Base-by-base conservation (phyloP, 2,329 filamentous ascomycete species). In the Xylaria multiplex region DNA sequence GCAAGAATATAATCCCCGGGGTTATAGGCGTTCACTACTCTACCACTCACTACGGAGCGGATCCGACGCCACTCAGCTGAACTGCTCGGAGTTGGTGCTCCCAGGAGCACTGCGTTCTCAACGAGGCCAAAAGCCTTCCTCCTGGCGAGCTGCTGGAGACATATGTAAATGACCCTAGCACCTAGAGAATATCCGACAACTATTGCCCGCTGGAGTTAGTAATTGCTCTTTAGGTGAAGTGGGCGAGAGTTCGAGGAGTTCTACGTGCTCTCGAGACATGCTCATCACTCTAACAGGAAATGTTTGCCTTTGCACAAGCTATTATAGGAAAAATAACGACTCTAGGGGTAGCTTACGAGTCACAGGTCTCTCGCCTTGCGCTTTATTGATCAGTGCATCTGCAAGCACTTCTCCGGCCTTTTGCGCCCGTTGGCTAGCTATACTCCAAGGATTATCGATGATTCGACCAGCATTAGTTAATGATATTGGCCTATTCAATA, bases 1-100 rank as follows among this genome's bases (percentile, higher is more conserved):
- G 88, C 93, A 2, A 97, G 89, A 27, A 97, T 89, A 71, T 93
- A 94, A 77, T 98, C 95, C 49, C 93, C 91, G 48, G 91, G 88
- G 2, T 92, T 96, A 77, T 91, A 97, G 2, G 95, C 93, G 72
- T 97, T 98, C 73, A 97, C 86, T 8, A 97, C 84, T 22, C 93
- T 87, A 0, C 94, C 93, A 37, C 89, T 86, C 1, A 97, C 93
- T 0, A 95, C 92, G 59, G 88, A 89, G 66, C 93, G 89, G 72
- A 97, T 85, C 3, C 88, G 85, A 24, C 91, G 85, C 95, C 95
- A 97, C 59, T 93, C 88, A 3, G 85, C 82, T 1, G 84, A 86
- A 19, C 90, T 86, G 1, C 91, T 89, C 0, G 94, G 92, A 1
- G 90, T 88, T 0, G 95, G 93, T 0, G 91, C 86, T 2, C 95